Evolutionary conservation across 768 basidiomycete species (phyloP).

Genomic region (Hydnomerulius pinastri): DNA sequence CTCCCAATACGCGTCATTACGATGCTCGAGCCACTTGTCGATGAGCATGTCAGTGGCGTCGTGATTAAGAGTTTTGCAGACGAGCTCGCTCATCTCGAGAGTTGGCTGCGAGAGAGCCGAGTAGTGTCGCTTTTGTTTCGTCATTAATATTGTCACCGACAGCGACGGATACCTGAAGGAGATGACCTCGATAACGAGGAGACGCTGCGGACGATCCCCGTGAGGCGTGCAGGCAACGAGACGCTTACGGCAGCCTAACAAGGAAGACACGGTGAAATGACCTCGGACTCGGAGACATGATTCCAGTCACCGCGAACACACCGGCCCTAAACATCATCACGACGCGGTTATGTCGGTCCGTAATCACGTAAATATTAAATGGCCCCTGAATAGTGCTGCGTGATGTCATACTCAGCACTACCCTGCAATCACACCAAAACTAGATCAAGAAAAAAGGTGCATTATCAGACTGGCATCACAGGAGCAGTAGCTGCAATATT

Average conservation of each 20-base stretch:
- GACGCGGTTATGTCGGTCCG: slow-evolving; percentile 7
- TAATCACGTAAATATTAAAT: slow-evolving; percentile 3
- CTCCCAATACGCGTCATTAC: slow-evolving; percentile 72
- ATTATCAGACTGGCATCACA: no score
- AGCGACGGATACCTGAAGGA: background rate
- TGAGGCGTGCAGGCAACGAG: background rate
- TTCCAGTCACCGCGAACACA: slow-evolving; percentile 1
- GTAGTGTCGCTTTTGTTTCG: slow-evolving; percentile 42
- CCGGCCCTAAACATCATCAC: slow-evolving; percentile 29
- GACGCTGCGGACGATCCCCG: background rate
- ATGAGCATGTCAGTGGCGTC: slow-evolving; percentile 77
- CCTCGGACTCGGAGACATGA: background rate
- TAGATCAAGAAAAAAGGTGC: no score
- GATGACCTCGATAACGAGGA: slow-evolving; percentile 14
- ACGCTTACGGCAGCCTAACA: background rate
- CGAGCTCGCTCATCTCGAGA: slow-evolving; percentile 75
- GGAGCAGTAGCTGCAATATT: background rate
- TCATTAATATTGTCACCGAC: slow-evolving; percentile 18
- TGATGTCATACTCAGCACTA: no score
- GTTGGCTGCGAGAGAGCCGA: slow-evolving; percentile 66
- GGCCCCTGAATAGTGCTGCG: slow-evolving; percentile 1
- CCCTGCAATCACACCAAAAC: no score
- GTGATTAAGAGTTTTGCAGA: slow-evolving; percentile 76
- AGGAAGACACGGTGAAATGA: background rate
- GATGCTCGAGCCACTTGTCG: slow-evolving; percentile 83